Conservation (phyloP, 2,329 filamentous ascomycete genomes). For the Ophiocordyceps camponoti-saundersi region DNA sequence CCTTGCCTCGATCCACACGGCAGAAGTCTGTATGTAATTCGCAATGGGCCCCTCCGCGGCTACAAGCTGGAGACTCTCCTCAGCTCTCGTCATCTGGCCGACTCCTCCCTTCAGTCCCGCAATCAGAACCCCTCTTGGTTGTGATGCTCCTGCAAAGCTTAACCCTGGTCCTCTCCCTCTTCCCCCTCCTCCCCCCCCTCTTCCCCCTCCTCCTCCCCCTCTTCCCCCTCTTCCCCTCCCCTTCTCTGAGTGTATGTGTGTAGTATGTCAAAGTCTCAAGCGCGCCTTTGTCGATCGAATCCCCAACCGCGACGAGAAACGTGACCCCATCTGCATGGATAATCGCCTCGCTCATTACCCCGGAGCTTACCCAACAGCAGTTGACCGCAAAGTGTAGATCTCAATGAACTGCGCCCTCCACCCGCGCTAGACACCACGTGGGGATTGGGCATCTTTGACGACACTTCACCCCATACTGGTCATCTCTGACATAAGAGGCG, state of each 20-base stretch:
- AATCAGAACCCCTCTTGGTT: neutral
- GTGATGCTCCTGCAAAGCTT: neutral
- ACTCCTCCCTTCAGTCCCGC: neutral
- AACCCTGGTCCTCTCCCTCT: too few species aligned
- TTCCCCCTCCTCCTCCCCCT: neutral
- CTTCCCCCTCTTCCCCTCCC: neutral
- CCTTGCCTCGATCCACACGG: too few species aligned
- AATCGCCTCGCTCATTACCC: too few species aligned
- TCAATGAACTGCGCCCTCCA: neutral
- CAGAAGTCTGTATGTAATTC: too few species aligned
- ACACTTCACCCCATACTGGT: neutral
- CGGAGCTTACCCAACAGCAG: too few species aligned
- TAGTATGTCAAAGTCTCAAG: too few species aligned
- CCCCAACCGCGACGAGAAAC: too few species aligned
- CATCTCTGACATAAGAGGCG: neutral
- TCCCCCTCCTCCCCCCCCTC: neutral
- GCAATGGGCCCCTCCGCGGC: too few species aligned
- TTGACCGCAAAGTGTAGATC: neutral
- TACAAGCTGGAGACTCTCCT: neutral
- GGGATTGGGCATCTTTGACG: too few species aligned
- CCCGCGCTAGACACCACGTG: neutral
- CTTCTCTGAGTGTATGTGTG: too few species aligned
- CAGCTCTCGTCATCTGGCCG: neutral
- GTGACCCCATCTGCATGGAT: too few species aligned
- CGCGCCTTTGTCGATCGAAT: too few species aligned